Percentiles rank a stretch among this genome's conserved stretches.
Evolutionary conservation across 108 stramenopile genomes (phyloP).

Genomic region (Conticribra weissflogii): DNA sequence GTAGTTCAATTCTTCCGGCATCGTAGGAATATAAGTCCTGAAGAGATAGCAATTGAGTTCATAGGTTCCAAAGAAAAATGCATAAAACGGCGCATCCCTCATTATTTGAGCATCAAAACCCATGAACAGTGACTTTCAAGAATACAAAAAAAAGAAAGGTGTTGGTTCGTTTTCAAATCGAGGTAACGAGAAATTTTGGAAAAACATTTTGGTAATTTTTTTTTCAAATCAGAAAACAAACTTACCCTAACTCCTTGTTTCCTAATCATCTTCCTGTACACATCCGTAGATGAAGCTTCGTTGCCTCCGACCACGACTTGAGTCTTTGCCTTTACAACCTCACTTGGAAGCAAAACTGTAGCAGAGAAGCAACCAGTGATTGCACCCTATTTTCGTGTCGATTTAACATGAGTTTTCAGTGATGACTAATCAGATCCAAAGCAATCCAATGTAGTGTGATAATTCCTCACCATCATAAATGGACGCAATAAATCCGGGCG

Average conservation of each 20-base stretch:
- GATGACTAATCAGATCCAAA: neutral
- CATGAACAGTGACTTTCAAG: constrained; percentile 55
- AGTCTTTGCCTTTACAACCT: constrained; percentile 88
- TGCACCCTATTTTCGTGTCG: constrained; percentile 44
- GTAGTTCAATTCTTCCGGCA: constrained; percentile 89
- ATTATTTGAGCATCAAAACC: constrained; percentile 89
- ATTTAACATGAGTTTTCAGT: neutral
- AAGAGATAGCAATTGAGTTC: constrained; percentile 84
- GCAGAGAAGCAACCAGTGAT: constrained; percentile 87
- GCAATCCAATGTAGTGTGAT: no score
- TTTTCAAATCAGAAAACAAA: neutral
- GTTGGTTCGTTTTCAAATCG: no score
- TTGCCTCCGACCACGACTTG: constrained; percentile 72
- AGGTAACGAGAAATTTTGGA: no score
- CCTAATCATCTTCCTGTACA: constrained; percentile 72
- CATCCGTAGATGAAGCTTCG: constrained; percentile 58
- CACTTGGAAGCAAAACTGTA: constrained; percentile 79
- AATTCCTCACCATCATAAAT: constrained; percentile 75
- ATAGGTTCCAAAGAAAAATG: constrained; percentile 84
- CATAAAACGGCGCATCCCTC: constrained; percentile 88
- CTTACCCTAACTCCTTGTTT: constrained; percentile 56
- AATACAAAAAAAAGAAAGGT: neutral
- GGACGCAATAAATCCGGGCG: constrained; percentile 74
- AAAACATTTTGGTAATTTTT: no score
- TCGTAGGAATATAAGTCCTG: constrained; percentile 73